These are phyloP conservation scores for Aspergillus proliferans DNA, from an alignment of 2,329 filamentous ascomycete genomes.

Conservation along the genomic window DNA sequence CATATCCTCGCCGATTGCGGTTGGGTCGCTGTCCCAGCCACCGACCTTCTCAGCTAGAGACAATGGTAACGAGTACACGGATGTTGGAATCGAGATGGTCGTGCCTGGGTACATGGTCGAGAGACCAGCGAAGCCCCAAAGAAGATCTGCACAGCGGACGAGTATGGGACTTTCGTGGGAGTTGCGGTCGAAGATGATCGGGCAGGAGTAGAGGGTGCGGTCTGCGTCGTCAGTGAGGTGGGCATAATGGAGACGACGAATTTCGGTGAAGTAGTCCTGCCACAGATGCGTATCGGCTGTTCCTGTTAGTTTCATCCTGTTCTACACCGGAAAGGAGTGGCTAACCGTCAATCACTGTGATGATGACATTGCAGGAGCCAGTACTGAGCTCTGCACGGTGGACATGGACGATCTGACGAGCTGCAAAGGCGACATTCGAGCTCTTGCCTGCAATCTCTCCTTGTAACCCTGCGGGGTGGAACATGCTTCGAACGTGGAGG, in stretches of 20 bases:
- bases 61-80: conserved; percentile 65
- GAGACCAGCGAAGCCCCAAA: conserved; percentile 66
- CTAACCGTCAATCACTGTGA: conserved; percentile 69
- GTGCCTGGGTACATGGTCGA: conserved; percentile 62
- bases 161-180: conserved; percentile 61
- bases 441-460: conserved; percentile 68
- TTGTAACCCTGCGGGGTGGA: conserved; percentile 60
- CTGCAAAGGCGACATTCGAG: conserved; percentile 68
- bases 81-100: conserved; percentile 62
- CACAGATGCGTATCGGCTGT: conserved; percentile 55
- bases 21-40: conserved; percentile 65
- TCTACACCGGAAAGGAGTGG: background rate
- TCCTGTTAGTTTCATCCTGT: background rate
- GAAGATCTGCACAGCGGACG: conserved; percentile 64
- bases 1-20: conserved; percentile 68
- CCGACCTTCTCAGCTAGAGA: conserved; percentile 62
- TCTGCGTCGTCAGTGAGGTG: conserved; percentile 30
- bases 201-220: conserved; percentile 61
- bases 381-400: conserved; percentile 14
- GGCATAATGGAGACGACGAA: conserved; percentile 57
- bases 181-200: conserved; percentile 69
- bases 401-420: conserved; percentile 28
- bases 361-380: conserved; percentile 54
- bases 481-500: conserved; percentile 59
- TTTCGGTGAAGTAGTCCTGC: conserved; percentile 59